Evolutionary conservation across 2,329 filamentous ascomycete species (phyloP), one percentile per base, ranked within the genome.

Genomic region (Acrodontium crateriforme): DNA sequence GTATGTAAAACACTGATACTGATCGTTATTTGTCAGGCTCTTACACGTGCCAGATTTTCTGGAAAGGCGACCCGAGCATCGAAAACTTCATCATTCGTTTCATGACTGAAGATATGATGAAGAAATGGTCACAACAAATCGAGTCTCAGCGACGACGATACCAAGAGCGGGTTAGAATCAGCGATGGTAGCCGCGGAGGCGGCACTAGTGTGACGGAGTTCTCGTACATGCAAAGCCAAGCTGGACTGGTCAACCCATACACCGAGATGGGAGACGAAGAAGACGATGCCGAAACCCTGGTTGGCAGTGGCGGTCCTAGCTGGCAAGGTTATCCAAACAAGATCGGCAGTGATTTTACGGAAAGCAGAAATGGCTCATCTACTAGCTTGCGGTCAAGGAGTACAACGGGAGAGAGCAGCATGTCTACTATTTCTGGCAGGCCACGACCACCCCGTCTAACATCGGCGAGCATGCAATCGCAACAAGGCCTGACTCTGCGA

Each of bases 61-160:
- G 89, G 89, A 95, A 89, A 57, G 87, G 87, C 18, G 87, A 95
- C 40, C 83, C 85, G 0, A 83, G 82, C 3, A 83, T 94, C 17
- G 87, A 98, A 51, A 93, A 91, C 49, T 95, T 98, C 53, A 76
- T 87, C 45, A 92, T 98, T 49, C 81, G 82, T 41, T 95, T 94
- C 54, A 69, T 72, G 27, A 89, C 87, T 35, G 89, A 98, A 53
- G 84, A 93, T 41, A 74, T 68, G 9, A 84, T 95, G 75, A 85
- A 78, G 55, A 93, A 87, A 50, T 98, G 89, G 89, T 77, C 79
- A 16, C 63, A 64, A 6, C 74, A 81, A 21, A 72, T 94, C 15
- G 80, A 92, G 40, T 65, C 60, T 2, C 85, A 93, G 54, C 69
- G 83, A 35, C 54, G 62, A 24, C 55, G 61, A 6, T 62, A 60